Evolutionary conservation across 805 yeast species (phyloP).

Genomic region (Metschnikowia borealis): DNA sequence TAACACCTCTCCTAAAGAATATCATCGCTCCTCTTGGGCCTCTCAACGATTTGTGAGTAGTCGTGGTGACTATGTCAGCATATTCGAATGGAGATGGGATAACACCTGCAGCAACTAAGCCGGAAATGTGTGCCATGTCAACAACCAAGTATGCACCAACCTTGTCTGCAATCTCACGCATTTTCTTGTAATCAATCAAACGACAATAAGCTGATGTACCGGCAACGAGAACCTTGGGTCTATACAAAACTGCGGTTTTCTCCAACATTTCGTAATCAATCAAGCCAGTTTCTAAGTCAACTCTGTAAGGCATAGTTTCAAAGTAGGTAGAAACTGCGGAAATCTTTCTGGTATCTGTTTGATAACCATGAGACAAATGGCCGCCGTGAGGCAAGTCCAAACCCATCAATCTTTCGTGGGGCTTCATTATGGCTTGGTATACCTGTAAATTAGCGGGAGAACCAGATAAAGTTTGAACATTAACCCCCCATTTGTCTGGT

Average conservation of each 20-base stretch:
- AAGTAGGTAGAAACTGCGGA: slow-evolving; percentile 95
- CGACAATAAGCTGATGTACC: slow-evolving; percentile 99
- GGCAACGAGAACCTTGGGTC: slow-evolving; percentile 95
- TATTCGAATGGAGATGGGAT: slow-evolving; percentile 95
- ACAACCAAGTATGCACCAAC: slow-evolving; percentile 95
- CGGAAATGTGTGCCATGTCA: slow-evolving; percentile 99
- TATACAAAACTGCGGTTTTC: slow-evolving; percentile 82
- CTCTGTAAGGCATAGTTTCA: slow-evolving; percentile 98
- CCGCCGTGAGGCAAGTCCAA: slow-evolving; percentile 98
- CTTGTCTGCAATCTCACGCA: slow-evolving; percentile 94
- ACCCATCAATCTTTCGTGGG: slow-evolving; percentile 97
- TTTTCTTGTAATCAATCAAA: slow-evolving; percentile 91
- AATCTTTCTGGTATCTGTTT: slow-evolving; percentile 88
- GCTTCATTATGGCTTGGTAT: slow-evolving; percentile 90
- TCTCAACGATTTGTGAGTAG: slow-evolving; percentile 97
- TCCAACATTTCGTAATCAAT: slow-evolving; percentile 96
- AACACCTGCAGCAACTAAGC: slow-evolving; percentile 92
- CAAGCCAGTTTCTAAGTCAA: slow-evolving; percentile 84
- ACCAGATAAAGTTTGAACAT: slow-evolving; percentile 94
- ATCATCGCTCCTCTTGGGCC: slow-evolving; percentile 99
- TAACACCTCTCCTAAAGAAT: slow-evolving; percentile 94
- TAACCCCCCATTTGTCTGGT: slow-evolving; percentile 92
- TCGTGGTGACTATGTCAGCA: slow-evolving; percentile 96
- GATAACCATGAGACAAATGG: slow-evolving; percentile 97
- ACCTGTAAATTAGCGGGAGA: slow-evolving; percentile 98